Base-by-base conservation (phyloP, 352 stramenopile species). In the Pythium periplocum region DNA sequence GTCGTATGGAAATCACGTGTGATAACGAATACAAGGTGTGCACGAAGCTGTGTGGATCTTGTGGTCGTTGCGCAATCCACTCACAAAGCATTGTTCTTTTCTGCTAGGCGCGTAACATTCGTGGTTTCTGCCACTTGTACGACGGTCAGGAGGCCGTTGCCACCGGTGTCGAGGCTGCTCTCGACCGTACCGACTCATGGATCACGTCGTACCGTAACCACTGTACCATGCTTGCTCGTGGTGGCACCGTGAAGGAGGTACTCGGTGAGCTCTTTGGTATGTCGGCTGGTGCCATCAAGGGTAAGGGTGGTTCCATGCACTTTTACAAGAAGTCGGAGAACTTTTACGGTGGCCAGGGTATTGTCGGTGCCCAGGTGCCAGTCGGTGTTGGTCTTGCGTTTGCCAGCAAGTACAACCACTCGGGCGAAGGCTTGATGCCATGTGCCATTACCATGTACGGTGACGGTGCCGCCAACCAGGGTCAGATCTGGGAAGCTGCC, bases 131-230 rank as follows among this genome's bases (percentile, higher is more conserved):
- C 78, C 97, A 99, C 73, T 73, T 99, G 66, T 99, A 99, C 80
- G 97, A 99, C 70, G 97, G 97, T 50, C 97, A 99, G 73, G 98
- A 99, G 75, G 98, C 98, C 31, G 95, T 99, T 30, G 98, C 96
- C 6, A 98, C 94, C 10, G 98, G 98, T 45, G 97, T 99, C 48
- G 89, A 99, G 62, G 85, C 93, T 11, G 96, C 94, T 12, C 90
- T 99, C 41, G 87, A 90, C 39, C 80, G 78, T 54, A 90, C 87
- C 41, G 97, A 99, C 78, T 96, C 93, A 48, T 99, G 96, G 94
- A 99, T 99, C 64, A 99, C 97, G 12, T 98, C 87, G 51, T 99
- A 99, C 83, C 92, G 98, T 56, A 99, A 98, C 76, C 98, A 99
- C 76, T 99, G 96, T 73, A 93, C 97, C 50, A 96, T 97, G 59